These are phyloP conservation scores for Geosmithia morbida DNA, from an alignment of 2,329 filamentous ascomycete genomes.

Conservation along the genomic window DNA sequence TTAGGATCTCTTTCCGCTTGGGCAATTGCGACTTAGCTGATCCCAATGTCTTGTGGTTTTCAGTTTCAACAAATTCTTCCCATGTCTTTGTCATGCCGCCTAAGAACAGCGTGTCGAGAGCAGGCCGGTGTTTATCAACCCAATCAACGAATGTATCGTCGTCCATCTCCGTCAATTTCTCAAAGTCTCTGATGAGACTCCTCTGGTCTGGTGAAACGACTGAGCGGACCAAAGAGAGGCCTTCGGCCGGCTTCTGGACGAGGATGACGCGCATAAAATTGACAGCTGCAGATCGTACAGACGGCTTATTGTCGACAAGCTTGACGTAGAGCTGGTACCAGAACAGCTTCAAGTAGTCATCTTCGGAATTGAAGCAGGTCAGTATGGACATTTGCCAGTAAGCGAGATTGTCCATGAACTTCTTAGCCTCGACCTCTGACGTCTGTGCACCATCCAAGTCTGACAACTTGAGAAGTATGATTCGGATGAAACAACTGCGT, in stretches of 20 bases:
- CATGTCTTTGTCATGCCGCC: slow-evolving; percentile 67
- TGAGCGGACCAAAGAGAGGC: slow-evolving; percentile 57
- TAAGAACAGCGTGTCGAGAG: slow-evolving; percentile 72
- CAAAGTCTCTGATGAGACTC: slow-evolving; percentile 61
- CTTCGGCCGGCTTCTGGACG: slow-evolving; percentile 83
- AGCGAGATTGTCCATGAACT: slow-evolving; percentile 70
- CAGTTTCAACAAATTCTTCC: slow-evolving; percentile 73
- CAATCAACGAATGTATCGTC: slow-evolving; percentile 71
- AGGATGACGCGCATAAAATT: slow-evolving; percentile 84
- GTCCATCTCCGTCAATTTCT: slow-evolving; percentile 74
- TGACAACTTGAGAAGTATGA: slow-evolving; percentile 69
- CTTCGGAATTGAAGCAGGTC: slow-evolving; percentile 59
- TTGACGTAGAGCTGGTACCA: slow-evolving; percentile 92
- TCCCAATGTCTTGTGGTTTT: slow-evolving; percentile 71
- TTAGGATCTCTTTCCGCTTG: slow-evolving; percentile 71
- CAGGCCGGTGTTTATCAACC: slow-evolving; percentile 69
- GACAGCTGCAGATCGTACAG: slow-evolving; percentile 61
- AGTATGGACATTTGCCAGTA: slow-evolving; percentile 95
- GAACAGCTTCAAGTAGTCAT: slow-evolving; percentile 70
- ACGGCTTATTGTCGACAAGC: slow-evolving; percentile 53
- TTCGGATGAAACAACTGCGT: slow-evolving; percentile 60
- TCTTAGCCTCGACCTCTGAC: slow-evolving; percentile 45
- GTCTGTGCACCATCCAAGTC: slow-evolving; percentile 57
- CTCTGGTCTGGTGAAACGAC: slow-evolving; percentile 57
- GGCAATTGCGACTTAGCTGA: slow-evolving; percentile 54